Evolutionary conservation across 2,329 filamentous ascomycete genomes (phyloP).

Genomic region (Trichoderma koningii): DNA sequence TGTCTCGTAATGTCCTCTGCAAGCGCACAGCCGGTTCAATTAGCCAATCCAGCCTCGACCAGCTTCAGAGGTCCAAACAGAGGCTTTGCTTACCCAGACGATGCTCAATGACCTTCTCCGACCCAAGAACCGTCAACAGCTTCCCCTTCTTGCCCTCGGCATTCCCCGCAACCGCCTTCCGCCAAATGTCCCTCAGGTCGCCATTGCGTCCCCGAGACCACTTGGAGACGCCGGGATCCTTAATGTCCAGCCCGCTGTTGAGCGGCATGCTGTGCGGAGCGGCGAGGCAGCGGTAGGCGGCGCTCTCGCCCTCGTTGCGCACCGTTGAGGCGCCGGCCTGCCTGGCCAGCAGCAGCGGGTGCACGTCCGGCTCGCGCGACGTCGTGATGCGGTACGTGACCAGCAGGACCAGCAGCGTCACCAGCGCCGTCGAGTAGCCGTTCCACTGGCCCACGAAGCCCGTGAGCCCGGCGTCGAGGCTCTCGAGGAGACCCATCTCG

Average conservation of each 20-base stretch:
- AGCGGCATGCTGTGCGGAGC: constrained; percentile 83
- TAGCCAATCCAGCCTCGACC: background rate
- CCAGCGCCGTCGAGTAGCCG: constrained; percentile 70
- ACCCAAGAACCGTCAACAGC: constrained; percentile 78
- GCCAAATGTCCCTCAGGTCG: constrained; percentile 90
- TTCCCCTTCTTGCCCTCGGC: constrained; percentile 69
- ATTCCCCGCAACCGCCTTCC: constrained; percentile 64
- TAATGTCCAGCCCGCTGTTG: constrained; percentile 76
- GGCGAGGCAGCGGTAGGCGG: constrained; percentile 80
- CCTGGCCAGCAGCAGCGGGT: constrained; percentile 85
- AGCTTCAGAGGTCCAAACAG: background rate
- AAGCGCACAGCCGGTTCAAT: constrained; percentile 20
- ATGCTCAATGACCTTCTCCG: constrained; percentile 73
- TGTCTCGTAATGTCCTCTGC: constrained; percentile 74
- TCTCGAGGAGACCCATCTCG: constrained; percentile 52
- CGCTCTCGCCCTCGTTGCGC: constrained; percentile 80
- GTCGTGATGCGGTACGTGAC: constrained; percentile 71
- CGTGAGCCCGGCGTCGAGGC: constrained; percentile 71
- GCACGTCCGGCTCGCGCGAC: constrained; percentile 80
- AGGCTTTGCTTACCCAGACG: constrained; percentile 52
- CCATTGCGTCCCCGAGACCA: constrained; percentile 84
- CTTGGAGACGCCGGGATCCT: constrained; percentile 75
- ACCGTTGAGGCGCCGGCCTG: constrained; percentile 79
- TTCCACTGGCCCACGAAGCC: constrained; percentile 79
- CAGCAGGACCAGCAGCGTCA: constrained; percentile 65